Conservation (phyloP, 257 asterid species). For the Capsicum chinense region DNA sequence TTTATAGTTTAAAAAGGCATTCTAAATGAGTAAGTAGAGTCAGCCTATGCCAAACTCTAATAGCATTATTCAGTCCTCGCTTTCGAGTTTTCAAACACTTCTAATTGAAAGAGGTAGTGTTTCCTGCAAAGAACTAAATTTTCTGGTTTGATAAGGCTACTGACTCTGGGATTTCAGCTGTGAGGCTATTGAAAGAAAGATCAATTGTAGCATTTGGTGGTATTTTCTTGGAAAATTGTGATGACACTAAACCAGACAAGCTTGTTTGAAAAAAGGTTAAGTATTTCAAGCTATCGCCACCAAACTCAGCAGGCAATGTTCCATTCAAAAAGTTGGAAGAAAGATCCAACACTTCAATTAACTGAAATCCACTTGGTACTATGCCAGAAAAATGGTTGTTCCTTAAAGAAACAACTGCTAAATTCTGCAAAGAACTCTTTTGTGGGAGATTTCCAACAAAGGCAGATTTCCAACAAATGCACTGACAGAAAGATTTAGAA, state of each 20-base stretch:
- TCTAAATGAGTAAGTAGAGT: no score
- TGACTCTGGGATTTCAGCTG: constrained; percentile 73
- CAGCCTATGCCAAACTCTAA: no score
- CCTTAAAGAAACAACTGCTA: constrained; percentile 61
- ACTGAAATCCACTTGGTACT: constrained; percentile 52
- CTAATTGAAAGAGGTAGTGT: constrained; percentile 8
- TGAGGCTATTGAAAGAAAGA: constrained; percentile 77
- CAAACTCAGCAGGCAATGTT: constrained; percentile 67
- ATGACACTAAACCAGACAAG: constrained; percentile 61
- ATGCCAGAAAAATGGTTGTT: constrained; percentile 59
- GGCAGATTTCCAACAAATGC: constrained; percentile 34
- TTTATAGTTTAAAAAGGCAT: no score
- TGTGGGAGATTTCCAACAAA: constrained; percentile 55
- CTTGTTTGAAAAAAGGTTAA: constrained; percentile 82
- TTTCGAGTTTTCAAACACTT: no score
- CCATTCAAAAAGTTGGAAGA: constrained; percentile 72
- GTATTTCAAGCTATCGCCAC: constrained; percentile 61
- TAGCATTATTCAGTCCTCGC: no score
- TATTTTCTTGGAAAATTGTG: constrained; percentile 55
- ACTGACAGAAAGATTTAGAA: constrained; percentile 65
- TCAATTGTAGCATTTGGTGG: constrained; percentile 67
- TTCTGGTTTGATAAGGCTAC: constrained; percentile 60
- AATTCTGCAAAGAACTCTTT: constrained; percentile 40
- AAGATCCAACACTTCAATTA: constrained; percentile 59
- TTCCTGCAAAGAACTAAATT: constrained; percentile 69